phyloP scores from a whole-genome alignment of 306 rosid genomes.

The Medicago lupulina region DNA sequence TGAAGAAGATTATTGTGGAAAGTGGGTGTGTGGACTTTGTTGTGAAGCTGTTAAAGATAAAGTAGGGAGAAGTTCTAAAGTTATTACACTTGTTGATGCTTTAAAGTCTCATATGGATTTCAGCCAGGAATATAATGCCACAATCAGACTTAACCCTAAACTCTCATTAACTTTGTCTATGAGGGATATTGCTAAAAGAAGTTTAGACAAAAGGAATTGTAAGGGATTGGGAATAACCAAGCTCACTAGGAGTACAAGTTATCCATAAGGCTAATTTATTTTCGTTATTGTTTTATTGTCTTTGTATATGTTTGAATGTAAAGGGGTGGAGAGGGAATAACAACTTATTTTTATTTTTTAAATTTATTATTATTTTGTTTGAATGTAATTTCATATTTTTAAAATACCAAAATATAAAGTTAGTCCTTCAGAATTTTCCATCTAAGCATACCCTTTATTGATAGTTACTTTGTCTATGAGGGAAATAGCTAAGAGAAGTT shows the following conservation, averaged over 20 bases:
- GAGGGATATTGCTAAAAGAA: conserved; percentile 67
- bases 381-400: too few species aligned
- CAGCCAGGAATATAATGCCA: conserved; percentile 53
- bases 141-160: conserved; percentile 68
- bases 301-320: too few species aligned
- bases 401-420: too few species aligned
- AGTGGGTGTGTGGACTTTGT: conserved; percentile 86
- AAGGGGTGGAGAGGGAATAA: too few species aligned
- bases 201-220: conserved; percentile 49
- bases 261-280: conserved; percentile 42
- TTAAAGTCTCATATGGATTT: conserved; percentile 55
- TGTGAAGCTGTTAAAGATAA: conserved; percentile 73
- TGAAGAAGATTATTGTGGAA: conserved; percentile 48
- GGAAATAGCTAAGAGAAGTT: conserved; percentile 60
- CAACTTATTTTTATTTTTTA: too few species aligned
- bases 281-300: background rate
- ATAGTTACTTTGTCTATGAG: conserved; percentile 66
- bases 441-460: too few species aligned
- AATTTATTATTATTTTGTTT: too few species aligned
- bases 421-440: too few species aligned
- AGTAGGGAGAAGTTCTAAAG: conserved; percentile 15
- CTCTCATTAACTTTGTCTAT: conserved; percentile 62
- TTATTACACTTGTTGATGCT: conserved; percentile 49
- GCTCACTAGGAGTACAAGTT: conserved; percentile 59
- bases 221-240: background rate